Conservation (phyloP, 164 flowering plant genomes). For the Magnolia officinalis region DNA sequence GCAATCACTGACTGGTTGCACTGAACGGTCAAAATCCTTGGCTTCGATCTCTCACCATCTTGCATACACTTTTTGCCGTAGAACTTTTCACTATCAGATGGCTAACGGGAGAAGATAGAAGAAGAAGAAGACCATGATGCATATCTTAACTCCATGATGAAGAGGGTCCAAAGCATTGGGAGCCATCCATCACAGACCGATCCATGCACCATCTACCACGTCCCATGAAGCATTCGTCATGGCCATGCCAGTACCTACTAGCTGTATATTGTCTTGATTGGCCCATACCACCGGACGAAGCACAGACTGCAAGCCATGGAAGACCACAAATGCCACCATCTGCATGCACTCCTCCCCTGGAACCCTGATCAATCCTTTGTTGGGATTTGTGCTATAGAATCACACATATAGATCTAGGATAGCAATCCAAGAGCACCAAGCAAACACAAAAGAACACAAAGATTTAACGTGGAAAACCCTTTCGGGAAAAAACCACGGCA, state of each 20-base stretch:
- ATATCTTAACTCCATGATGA: background rate
- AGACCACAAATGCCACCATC: constrained; percentile 4
- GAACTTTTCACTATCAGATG: background rate
- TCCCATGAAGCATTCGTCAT: background rate
- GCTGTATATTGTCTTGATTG: constrained; percentile 17
- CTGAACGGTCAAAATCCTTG: too few species aligned
- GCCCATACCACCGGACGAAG: constrained; percentile 12
- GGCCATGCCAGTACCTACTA: constrained; percentile 3
- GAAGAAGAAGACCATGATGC: background rate
- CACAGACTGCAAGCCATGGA: constrained; percentile 14
- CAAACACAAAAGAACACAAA: too few species aligned
- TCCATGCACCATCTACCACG: constrained; percentile 10
- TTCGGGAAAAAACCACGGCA: too few species aligned
- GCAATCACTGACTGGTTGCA: too few species aligned
- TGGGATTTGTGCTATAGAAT: too few species aligned
- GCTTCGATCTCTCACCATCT: too few species aligned
- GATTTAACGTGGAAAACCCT: too few species aligned
- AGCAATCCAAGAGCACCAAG: too few species aligned
- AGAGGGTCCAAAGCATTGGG: background rate
- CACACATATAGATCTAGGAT: too few species aligned
- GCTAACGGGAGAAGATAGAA: background rate
- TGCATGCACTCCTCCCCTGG: background rate
- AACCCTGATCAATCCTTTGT: background rate
- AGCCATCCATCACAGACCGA: background rate
- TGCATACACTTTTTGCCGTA: too few species aligned